Base-by-base conservation (phyloP, 192 early-diverging fungal genomes). In the Lobosporangium transversale region DNA sequence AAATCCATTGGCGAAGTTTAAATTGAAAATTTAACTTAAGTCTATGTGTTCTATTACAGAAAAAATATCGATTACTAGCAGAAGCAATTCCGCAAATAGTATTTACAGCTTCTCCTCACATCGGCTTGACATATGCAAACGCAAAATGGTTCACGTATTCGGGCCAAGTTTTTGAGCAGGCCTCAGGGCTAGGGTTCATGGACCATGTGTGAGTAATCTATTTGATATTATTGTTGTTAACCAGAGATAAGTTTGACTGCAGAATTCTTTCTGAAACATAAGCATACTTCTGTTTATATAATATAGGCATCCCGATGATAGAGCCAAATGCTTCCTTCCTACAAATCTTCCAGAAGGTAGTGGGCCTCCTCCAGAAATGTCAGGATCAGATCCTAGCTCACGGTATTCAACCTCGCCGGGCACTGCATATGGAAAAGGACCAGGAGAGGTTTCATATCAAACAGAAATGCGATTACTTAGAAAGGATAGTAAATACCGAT, bases 71-170 rank as follows among this genome's bases (percentile, higher is more conserved):
- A 31, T 53, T 85, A 11, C 50, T 88, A 21, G 86, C 86, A 0
- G 86, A 88, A 51, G 84, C 86, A 8, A 88, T 88, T 32, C 86
- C 86, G 10, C 86, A 88, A 61, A 84, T 88, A 43, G 86, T 88
- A 2, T 88, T 88, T 54, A 88, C 84, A 0, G 80, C 82, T 17
- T 62, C 82, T 0, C 84, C 84, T 21, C 78, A 79, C 32, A 65
- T 75, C 29, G 86, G 86, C 0, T 52, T 88, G 17, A 84, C 80
- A 2, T 88, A 80, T 73, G 80, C 84, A 1, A 88, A 88, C 48
- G 79, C 78, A 5, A 85, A 88, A 43, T 88, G 86, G 86, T 66
- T 70, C n/a, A 68, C 27, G 11, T 88, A 84, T 45, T 85, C 86
- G 12, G 84, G 81, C 11, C 80, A 84, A 37, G 56, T 73, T 20